Base-by-base conservation (phyloP, 768 basidiomycete species). In the Pholiota molesta region DNA sequence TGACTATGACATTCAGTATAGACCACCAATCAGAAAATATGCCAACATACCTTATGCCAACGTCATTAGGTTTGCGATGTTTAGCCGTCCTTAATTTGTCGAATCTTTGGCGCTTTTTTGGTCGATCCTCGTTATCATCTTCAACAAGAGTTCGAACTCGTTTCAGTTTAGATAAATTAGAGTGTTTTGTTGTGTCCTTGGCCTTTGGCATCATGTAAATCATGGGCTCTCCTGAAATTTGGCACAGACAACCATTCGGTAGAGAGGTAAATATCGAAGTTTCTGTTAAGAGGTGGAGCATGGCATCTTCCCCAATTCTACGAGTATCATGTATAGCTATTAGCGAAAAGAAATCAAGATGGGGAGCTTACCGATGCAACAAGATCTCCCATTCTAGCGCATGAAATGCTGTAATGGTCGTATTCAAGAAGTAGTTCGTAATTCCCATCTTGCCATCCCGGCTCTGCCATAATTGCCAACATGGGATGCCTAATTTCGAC, bases 211-310 rank as follows among this genome's bases (percentile, higher is more conserved):
- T 49, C 26, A 72, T 59, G 73, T 66, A 75, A 65, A 86, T 76
- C 23, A 97, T 71, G 0, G 91, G 88, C 37, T 79, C 78, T 4
- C 96, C 96, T 0, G 89, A 85, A 60, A 97, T 71, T 73, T 99
- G 96, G 63, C 91, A 91, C 39, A 89, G 82, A 69, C 94, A 96
- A 19, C 85, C 87, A 68, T 97, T 97, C 0, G 91, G 90, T 21
- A 97, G 74, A 2, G 90, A 78, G 16, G 90, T 69, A 71, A 95
- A 98, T 17, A 96, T 63, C 10, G 86, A 90, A 0, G 89, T 88
- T 59, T 89, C 83, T 2, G 87, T 80, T 17, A 99, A 82, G 10
- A 99, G 78, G 71, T 95, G 88, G 33, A 91, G 72, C 82, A 97
- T 89, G 1, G 84, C 83, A 66, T 86, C 86, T 42, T 86, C 86